Percentiles rank a stretch among this genome's conserved stretches.
Conservation (phyloP, 257 asterid genomes). For the Linderniella brevidens region DNA sequence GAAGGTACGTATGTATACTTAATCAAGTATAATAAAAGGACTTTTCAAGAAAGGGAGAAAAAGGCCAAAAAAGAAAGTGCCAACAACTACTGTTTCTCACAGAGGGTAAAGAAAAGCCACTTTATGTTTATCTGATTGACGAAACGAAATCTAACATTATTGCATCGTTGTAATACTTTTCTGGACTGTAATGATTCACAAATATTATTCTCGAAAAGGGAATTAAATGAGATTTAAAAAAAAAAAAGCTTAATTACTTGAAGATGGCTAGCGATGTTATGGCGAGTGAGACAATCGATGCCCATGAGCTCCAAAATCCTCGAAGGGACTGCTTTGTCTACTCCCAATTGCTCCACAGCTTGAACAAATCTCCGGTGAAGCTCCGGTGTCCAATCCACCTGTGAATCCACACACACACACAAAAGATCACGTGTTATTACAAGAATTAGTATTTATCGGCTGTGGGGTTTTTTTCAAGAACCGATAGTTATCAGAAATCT, state of each 20-base stretch:
- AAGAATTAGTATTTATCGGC: background rate
- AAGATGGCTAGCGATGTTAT: slow-evolving; percentile 92
- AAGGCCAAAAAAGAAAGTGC: too few relatives aligned
- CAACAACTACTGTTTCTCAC: too few relatives aligned
- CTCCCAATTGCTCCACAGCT: slow-evolving; percentile 88
- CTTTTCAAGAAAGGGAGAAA: too few relatives aligned
- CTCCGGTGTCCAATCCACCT: slow-evolving; percentile 99
- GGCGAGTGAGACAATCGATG: slow-evolving; percentile 91
- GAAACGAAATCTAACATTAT: too few relatives aligned
- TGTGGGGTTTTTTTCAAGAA: background rate
- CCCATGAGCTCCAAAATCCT: slow-evolving; percentile 91
- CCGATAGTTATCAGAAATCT: background rate
- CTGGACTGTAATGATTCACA: too few relatives aligned
- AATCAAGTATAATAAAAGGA: too few relatives aligned
- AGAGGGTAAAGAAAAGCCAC: too few relatives aligned
- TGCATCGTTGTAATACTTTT: too few relatives aligned
- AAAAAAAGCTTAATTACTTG: slow-evolving; percentile 28
- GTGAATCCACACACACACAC: slow-evolving; percentile 11
- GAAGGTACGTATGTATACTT: too few relatives aligned
- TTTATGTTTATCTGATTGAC: too few relatives aligned
- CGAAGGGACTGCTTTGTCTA: slow-evolving; percentile 92
- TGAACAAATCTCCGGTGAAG: slow-evolving; percentile 76
- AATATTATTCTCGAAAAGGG: background rate
- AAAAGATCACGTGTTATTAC: background rate
- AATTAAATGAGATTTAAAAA: background rate